Percentiles rank a stretch among this genome's conserved stretches.
phyloP scores from a whole-genome alignment of 2,329 filamentous ascomycete species.

The Diaporthe vaccinii region DNA sequence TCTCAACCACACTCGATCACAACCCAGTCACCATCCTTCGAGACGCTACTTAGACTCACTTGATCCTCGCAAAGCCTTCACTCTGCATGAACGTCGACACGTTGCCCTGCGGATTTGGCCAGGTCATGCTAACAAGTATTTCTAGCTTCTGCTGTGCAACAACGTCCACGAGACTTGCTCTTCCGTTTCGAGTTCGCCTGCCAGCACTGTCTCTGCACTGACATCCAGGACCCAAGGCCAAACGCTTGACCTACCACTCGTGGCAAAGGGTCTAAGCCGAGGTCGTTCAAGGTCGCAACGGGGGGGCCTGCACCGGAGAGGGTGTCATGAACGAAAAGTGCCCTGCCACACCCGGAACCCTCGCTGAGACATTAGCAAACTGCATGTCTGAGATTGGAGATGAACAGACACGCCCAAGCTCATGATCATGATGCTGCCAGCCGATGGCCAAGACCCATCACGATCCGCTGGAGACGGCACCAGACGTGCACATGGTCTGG shows the following conservation, averaged over 20 bases:
- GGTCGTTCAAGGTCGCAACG: background rate
- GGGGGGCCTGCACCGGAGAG: background rate
- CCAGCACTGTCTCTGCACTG: background rate
- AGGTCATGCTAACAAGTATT: background rate
- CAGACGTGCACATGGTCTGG: background rate
- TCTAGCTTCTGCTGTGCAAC: background rate
- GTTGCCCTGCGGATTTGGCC: background rate
- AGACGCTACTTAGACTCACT: background rate
- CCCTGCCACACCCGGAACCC: background rate
- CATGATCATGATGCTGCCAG: conserved; percentile 2
- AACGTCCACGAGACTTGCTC: background rate
- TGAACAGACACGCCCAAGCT: background rate
- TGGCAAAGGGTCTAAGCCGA: background rate
- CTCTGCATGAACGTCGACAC: conserved; percentile 1
- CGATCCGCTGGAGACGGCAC: background rate
- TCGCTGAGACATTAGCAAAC: conserved; percentile 10
- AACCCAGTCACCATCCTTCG: background rate
- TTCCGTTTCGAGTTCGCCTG: background rate
- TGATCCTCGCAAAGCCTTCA: background rate
- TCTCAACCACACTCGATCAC: background rate
- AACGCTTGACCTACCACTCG: background rate
- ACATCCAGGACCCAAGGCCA: background rate
- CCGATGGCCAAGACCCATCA: background rate
- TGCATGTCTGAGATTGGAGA: conserved; percentile 20
- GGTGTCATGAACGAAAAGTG: background rate